Percentiles rank a stretch among this genome's conserved stretches.
Evolutionary conservation across 768 basidiomycete species (phyloP).

Genomic region (Trametes cubensis): DNA sequence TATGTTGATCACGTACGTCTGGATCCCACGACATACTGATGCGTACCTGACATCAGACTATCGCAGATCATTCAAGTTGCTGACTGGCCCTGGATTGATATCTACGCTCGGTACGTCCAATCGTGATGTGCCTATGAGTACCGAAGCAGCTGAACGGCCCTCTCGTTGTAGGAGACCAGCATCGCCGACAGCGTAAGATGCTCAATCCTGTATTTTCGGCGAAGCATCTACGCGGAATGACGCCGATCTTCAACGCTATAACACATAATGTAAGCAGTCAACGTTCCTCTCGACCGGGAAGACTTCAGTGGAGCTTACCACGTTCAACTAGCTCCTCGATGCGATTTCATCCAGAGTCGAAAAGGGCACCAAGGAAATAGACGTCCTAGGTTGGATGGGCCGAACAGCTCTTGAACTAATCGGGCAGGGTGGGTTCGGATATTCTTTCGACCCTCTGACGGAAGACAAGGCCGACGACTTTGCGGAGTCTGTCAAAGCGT

Average conservation of each 20-base stretch:
- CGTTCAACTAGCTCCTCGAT: slow-evolving; percentile 5
- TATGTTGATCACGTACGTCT: slow-evolving; percentile 8
- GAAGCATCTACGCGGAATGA: slow-evolving; percentile 28
- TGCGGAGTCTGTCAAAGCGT: too few species aligned
- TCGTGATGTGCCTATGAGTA: too few species aligned
- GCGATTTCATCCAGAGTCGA: slow-evolving; percentile 14
- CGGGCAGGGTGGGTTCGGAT: slow-evolving; percentile 49
- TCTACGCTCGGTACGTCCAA: slow-evolving; percentile 13
- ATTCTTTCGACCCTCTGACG: slow-evolving; percentile 40
- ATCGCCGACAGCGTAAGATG: slow-evolving; percentile 27
- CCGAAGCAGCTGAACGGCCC: too few species aligned
- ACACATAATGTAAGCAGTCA: slow-evolving; percentile 27
- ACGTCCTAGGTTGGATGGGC: slow-evolving; percentile 32
- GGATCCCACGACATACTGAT: too few species aligned
- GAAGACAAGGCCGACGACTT: slow-evolving; percentile 26
- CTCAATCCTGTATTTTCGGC: slow-evolving; percentile 28
- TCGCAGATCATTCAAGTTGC: slow-evolving; percentile 34
- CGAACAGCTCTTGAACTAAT: slow-evolving; percentile 40
- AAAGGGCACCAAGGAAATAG: slow-evolving; percentile 22
- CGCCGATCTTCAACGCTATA: slow-evolving; percentile 28
- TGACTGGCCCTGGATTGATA: slow-evolving; percentile 21
- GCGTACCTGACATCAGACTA: neutral
- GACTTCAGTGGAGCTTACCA: neutral
- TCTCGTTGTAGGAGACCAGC: slow-evolving; percentile 20
- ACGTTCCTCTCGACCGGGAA: too few species aligned